Base-by-base conservation (phyloP, 169 alveolate genomes). In the Plasmodium coatneyi region DNA sequence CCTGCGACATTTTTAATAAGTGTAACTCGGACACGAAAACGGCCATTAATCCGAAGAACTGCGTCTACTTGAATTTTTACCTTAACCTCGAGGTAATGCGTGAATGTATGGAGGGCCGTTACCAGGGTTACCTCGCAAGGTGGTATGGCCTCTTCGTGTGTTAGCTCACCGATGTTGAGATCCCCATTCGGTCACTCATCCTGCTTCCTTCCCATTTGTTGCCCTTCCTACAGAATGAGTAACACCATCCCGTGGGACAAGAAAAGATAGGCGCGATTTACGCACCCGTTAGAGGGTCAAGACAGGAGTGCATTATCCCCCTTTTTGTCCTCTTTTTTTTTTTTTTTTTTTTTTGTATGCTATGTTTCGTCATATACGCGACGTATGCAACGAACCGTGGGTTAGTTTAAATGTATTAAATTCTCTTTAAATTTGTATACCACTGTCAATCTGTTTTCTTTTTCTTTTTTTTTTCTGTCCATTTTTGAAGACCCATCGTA, bases 11-110 rank as follows among this genome's bases (percentile, higher is more conserved):
- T 54, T 90, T 90, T 76, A 90, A 90, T 32, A 90, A 90, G 32
- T 90, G 95, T 36, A 90, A 90, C 72, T 90, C 83, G n/a, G 95
- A 90, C 30, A 90, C 83, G 12, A 90, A 90, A 32, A 90, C 95
- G 1, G 32, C 84, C 7, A 90, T 90, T 16, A 90, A 90, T 30
- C 95, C 95, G 49, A 90, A 71, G 54, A 90, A 19, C n/a, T 90
- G 95, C 54, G 25, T 90, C 22, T 90, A 90, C 83, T 22, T 90
- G 52, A 90, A 90, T 66, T 46, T 80, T 80, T 90, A 90, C 76
- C 84, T 90, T 19, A 81, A 90, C 41, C 74, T 90, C 36, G 95
- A 90, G 60, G 95, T 90, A 90, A 34, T 25, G 22, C 0, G 46
- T 10, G 39, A 28, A 52, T 22, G 39, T 52, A 22, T 82, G 39